Conservation (phyloP, 164 flowering plant genomes). For the Vitis cinerea region DNA sequence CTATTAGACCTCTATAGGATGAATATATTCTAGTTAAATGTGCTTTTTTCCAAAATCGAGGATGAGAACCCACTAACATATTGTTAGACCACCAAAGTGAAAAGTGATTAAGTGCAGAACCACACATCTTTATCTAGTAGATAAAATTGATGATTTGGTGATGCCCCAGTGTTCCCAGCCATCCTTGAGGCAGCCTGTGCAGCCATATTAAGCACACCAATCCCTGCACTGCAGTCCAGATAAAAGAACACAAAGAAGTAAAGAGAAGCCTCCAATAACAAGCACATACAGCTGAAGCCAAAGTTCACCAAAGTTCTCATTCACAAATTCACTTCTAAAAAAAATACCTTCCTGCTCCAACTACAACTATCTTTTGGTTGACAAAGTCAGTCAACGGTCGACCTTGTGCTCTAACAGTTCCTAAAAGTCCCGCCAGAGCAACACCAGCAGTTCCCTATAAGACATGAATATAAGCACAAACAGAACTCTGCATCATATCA, state of each 20-base stretch:
- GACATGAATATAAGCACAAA: constrained; percentile 14
- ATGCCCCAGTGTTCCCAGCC: constrained; percentile 43
- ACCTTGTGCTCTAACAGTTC: constrained; percentile 96
- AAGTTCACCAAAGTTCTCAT: background rate
- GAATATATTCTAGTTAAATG: background rate
- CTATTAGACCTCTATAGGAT: background rate
- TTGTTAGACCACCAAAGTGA: background rate
- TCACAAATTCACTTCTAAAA: background rate
- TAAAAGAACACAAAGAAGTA: constrained; percentile 14
- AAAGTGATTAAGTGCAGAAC: constrained; percentile 10
- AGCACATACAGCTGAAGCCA: background rate
- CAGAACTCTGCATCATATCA: background rate
- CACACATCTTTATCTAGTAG: constrained; percentile 87
- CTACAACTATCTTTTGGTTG: constrained; percentile 94
- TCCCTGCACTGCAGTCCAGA: constrained; percentile 87
- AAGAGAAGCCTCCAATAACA: constrained; percentile 7
- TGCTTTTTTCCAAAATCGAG: background rate
- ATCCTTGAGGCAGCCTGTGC: constrained; percentile 74
- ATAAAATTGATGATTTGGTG: constrained; percentile 56
- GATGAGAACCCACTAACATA: background rate
- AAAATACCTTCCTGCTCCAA: constrained; percentile 95
- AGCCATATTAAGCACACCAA: constrained; percentile 89
- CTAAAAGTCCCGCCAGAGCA: constrained; percentile 94
- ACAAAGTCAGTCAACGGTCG: constrained; percentile 81
- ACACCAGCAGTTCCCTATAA: constrained; percentile 99